Conservation (phyloP, 768 basidiomycete genomes). For the Pisolithus tinctorius region DNA sequence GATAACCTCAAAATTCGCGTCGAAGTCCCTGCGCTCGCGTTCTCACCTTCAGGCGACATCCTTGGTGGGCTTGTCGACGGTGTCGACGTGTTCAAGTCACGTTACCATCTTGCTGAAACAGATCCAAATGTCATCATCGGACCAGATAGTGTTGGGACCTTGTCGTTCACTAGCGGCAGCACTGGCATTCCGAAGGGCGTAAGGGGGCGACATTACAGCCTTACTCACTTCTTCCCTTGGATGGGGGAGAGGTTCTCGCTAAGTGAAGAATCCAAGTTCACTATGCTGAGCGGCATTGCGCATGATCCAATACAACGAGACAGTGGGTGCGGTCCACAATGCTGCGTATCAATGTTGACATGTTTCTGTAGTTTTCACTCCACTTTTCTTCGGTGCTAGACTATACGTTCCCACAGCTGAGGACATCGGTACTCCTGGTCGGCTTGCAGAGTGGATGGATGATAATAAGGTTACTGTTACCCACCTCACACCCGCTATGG, state of each 20-base stretch:
- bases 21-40: conserved; percentile 84
- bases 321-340: conserved; percentile 52
- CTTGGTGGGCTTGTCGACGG: conserved; percentile 50
- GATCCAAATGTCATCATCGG: conserved; percentile 83
- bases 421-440: conserved; percentile 94
- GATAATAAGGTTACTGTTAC: conserved; percentile 88
- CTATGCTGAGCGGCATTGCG: conserved; percentile 98
- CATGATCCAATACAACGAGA: conserved; percentile 99
- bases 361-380: conserved; percentile 78
- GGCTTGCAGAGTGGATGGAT: conserved; percentile 98
- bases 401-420: conserved; percentile 95
- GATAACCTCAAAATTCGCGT: conserved; percentile 78
- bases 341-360: background rate
- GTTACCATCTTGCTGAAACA: conserved; percentile 46
- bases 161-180: conserved; percentile 95
- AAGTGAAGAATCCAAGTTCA: conserved; percentile 72
- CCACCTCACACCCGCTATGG: conserved; percentile 98
- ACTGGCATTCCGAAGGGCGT: conserved; percentile 99
- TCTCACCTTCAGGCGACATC: conserved; percentile 57
- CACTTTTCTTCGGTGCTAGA: conserved; percentile 93
- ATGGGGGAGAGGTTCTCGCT: conserved; percentile 88
- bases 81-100: conserved; percentile 57
- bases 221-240: conserved; percentile 99
- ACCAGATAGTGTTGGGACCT: conserved; percentile 91
- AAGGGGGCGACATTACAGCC: conserved; percentile 85